phyloP scores from a whole-genome alignment of 768 basidiomycete species.

The Crassisporium funariophilum region DNA sequence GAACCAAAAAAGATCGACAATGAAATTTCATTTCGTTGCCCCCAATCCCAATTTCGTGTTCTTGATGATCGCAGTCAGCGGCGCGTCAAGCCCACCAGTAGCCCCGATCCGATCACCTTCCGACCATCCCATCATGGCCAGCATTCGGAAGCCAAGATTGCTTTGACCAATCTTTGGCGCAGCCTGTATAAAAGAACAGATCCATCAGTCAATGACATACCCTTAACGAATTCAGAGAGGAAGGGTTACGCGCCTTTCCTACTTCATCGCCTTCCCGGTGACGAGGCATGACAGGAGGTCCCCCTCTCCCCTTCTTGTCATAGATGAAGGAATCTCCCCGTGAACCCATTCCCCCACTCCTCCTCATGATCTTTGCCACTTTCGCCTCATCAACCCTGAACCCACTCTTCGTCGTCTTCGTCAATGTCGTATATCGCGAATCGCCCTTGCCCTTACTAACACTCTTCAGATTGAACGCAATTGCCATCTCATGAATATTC shows the following conservation, averaged over 20 bases:
- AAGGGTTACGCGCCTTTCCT: conserved; percentile 63
- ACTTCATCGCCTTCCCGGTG: conserved; percentile 88
- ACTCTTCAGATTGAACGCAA: conserved; percentile 77
- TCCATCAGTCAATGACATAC: background rate
- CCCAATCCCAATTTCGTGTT: conserved; percentile 84
- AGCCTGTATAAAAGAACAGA: conserved; percentile 40
- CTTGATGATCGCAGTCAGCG: conserved; percentile 85
- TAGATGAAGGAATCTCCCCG: conserved; percentile 37
- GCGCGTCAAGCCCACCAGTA: conserved; percentile 67
- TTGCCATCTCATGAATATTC: conserved; percentile 79
- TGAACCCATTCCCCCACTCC: conserved; percentile 36
- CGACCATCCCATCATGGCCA: conserved; percentile 90
- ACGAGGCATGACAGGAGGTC: conserved; percentile 35
- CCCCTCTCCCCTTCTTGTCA: conserved; percentile 30
- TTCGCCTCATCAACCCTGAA: conserved; percentile 59
- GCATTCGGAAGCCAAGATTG: conserved; percentile 87
- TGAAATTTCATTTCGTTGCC: conserved; percentile 42
- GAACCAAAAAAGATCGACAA: background rate
- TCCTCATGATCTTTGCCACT: conserved; percentile 46
- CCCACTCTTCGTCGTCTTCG: conserved; percentile 65
- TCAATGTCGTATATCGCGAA: conserved; percentile 76
- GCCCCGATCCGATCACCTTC: conserved; percentile 79
- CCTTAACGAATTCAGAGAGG: background rate
- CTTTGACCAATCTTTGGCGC: conserved; percentile 79
- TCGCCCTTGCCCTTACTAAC: conserved; percentile 70